Conservation (phyloP, 2,329 filamentous ascomycete genomes). For the Neopestalotiopsis clavispora region DNA sequence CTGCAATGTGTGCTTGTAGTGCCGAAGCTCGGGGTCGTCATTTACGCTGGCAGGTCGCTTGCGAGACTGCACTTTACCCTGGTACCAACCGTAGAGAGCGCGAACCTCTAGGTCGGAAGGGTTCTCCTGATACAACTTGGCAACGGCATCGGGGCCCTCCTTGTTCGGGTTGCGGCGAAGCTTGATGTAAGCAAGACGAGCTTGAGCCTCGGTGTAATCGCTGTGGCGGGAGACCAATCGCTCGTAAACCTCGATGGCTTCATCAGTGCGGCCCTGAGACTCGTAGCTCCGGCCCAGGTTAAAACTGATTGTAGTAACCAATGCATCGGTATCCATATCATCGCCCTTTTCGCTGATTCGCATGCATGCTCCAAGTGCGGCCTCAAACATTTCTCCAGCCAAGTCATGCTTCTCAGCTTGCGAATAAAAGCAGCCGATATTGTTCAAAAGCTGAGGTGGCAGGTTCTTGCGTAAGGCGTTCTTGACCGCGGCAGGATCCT, state of each 20-base stretch:
- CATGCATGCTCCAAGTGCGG: constrained; percentile 87
- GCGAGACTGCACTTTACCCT: constrained; percentile 79
- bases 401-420: constrained; percentile 81
- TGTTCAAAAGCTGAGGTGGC: constrained; percentile 91
- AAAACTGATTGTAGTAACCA: constrained; percentile 96
- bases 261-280: constrained; percentile 76
- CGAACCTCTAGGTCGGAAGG: constrained; percentile 89
- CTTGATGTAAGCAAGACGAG: constrained; percentile 88
- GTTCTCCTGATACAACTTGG: constrained; percentile 84
- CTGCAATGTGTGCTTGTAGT: constrained; percentile 95
- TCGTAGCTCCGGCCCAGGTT: constrained; percentile 95
- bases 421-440: constrained; percentile 95
- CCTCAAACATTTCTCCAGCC: constrained; percentile 88
- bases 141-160: constrained; percentile 84
- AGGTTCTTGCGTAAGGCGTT: constrained; percentile 74
- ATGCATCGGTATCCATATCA: constrained; percentile 81
- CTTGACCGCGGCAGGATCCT: constrained; percentile 65
- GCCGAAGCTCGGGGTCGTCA: constrained; percentile 89
- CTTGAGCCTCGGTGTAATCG: constrained; percentile 91
- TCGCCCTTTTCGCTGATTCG: constrained; percentile 78
- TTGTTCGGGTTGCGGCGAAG: constrained; percentile 81
- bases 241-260: constrained; percentile 89
- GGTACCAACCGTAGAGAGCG: constrained; percentile 92
- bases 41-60: constrained; percentile 80
- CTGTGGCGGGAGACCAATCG: constrained; percentile 81